Evolutionary conservation across 345 rosid species (phyloP), one percentile per base, ranked within the genome.

Genomic region (Cardamine resedifolia): DNA sequence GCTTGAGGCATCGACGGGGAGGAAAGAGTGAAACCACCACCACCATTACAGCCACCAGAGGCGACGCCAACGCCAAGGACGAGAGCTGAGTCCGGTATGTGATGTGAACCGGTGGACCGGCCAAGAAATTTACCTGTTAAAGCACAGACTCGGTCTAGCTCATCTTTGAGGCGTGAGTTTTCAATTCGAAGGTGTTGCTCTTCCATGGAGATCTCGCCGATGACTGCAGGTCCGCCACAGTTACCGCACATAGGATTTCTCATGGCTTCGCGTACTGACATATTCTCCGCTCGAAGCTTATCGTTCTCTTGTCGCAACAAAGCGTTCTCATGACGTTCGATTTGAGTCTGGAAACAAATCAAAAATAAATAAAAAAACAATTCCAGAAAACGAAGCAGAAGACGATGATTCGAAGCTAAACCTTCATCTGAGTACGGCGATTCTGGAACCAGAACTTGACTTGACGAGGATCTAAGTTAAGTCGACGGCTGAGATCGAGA

Each of bases 371-470:
- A 58, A 47, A 27, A 67, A 56, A 34, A 30, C 18, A 33, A 66
- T 19, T 50, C 31, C 10, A 18, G 11, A 41, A 15, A 5, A 16
- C 1, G 1, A 45, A 18, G 30, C 68, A 38, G n/a, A 39, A 9
- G 63, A 67, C 0, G 66, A 10, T 0, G 49, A 18, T 43, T 41
- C 0, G 28, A 15, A 28, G 28, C 27, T 20, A 19, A n/a, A 91
- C 97, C 96, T 91, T 91, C 97, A 91, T 91, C 68, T 91, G 97
- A 64, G 97, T 91, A 21, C 97, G 86, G 12, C 97, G 97, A 70
- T 91, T 91, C 58, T 91, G 97, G 61, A 91, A 91, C 97, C 97
- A 91, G 85, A 91, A 91, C 68, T 91, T 91, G 64, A 91, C 96
- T 63, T 91, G 97, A 41, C 96, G 83, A 71, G 96, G 87, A 73